Percentiles rank a stretch among this genome's conserved stretches.
Conservation (phyloP, 2,329 filamentous ascomycete species). For the Cordyceps sp. region DNA sequence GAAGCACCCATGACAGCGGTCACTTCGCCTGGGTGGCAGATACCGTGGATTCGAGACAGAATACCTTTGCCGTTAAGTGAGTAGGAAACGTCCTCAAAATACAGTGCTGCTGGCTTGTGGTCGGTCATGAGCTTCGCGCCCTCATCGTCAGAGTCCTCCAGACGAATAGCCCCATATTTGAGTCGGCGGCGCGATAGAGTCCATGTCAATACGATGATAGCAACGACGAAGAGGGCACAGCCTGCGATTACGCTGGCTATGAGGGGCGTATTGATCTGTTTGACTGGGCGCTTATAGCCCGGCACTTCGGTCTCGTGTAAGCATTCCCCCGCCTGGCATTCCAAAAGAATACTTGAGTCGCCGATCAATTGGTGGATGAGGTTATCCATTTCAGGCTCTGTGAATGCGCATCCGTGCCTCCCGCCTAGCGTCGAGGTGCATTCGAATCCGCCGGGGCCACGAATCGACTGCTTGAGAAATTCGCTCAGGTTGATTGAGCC, state of each 20-base stretch:
- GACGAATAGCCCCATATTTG: slow-evolving; percentile 55
- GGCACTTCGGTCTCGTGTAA: slow-evolving; percentile 85
- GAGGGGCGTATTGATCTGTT: slow-evolving; percentile 90
- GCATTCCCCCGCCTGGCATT: slow-evolving; percentile 79
- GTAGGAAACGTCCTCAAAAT: slow-evolving; percentile 81
- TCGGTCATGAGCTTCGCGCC: slow-evolving; percentile 73
- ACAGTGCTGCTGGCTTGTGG: slow-evolving; percentile 77
- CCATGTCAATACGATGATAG: slow-evolving; percentile 69
- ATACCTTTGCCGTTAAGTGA: slow-evolving; percentile 78
- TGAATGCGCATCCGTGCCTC: slow-evolving; percentile 58
- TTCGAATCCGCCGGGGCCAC: slow-evolving; percentile 73
- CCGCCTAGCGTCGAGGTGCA: slow-evolving; percentile 51
- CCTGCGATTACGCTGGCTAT: slow-evolving; percentile 88
- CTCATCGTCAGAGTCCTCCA: slow-evolving; percentile 86
- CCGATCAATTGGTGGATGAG: slow-evolving; percentile 82
- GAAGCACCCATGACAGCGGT: slow-evolving; percentile 98
- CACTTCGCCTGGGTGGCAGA: slow-evolving; percentile 87
- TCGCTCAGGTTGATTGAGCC: slow-evolving; percentile 86
- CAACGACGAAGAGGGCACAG: slow-evolving; percentile 76
- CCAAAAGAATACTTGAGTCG: slow-evolving; percentile 72
- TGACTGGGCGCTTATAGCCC: slow-evolving; percentile 74
- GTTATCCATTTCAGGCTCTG: slow-evolving; percentile 82
- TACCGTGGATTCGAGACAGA: slow-evolving; percentile 61
- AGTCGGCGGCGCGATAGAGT: slow-evolving; percentile 65
- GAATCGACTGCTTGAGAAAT: slow-evolving; percentile 68